Evolutionary conservation across 225 moss, liverwort and hornwort genomes (phyloP).

Genomic region (Rhytidiadelphus loreus): DNA sequence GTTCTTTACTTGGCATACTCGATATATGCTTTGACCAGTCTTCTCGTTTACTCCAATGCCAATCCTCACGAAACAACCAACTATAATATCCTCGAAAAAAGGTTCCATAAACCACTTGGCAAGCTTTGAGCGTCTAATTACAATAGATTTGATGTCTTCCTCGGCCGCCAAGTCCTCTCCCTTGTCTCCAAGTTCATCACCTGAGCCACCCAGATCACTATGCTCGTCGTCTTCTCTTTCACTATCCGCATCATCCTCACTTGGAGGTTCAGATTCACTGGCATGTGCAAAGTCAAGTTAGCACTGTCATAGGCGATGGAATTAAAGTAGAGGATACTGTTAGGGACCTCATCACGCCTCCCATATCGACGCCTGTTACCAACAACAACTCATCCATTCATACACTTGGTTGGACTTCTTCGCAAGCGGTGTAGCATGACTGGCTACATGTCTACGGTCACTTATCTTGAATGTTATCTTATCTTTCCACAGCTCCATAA

Average conservation of each 20-base stretch:
- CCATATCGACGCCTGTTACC: not conserved
- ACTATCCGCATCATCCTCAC: conserved; percentile 80
- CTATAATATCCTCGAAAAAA: conserved; percentile 56
- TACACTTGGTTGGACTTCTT: not conserved
- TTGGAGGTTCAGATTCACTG: conserved; percentile 75
- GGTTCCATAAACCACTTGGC: conserved; percentile 99
- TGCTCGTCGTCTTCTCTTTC: conserved; percentile 82
- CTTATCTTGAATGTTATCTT: not conserved
- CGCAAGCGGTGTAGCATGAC: not conserved
- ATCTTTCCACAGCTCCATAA: not conserved
- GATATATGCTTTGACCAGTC: conserved; percentile 76
- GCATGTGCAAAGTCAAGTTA: conserved; percentile 10
- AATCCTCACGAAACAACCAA: conserved; percentile 64
- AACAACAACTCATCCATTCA: not conserved
- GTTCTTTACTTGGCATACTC: conserved; percentile 84
- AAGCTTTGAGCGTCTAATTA: conserved; percentile 89
- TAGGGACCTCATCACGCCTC: not conserved
- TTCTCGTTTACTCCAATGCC: conserved; percentile 65
- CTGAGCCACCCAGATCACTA: conserved; percentile 63
- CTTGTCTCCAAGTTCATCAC: conserved; percentile 67
- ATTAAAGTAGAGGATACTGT: not conserved
- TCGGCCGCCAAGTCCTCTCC: conserved; percentile 49
- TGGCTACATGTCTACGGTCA: not conserved
- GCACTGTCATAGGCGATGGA: not conserved
- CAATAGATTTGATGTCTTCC: conserved; percentile 71